These are phyloP conservation scores for Glaciozyma martinii DNA, from an alignment of 768 basidiomycete genomes.

Conservation along the genomic window DNA sequence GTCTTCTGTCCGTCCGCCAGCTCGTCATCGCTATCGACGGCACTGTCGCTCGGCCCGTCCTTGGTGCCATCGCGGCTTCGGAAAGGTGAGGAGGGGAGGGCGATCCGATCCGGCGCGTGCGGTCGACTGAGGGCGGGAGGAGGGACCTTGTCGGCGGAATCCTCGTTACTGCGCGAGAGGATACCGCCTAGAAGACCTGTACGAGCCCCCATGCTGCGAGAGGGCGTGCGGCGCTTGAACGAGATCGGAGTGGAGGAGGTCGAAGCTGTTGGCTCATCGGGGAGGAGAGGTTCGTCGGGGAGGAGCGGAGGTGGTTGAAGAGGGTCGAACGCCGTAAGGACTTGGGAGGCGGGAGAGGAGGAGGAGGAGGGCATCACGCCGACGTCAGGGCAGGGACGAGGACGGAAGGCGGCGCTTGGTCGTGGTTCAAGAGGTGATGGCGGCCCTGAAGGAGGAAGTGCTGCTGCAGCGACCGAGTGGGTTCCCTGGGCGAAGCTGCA, in stretches of 20 bases:
- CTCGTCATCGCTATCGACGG: background rate
- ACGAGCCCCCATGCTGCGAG: background rate
- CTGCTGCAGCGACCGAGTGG: no score
- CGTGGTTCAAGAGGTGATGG: no score
- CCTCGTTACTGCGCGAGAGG: background rate
- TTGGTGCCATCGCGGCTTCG: no score
- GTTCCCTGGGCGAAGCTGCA: no score
- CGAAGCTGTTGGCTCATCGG: background rate
- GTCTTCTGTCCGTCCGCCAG: background rate
- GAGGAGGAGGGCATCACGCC: no score
- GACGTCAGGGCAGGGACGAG: no score
- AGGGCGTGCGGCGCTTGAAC: constrained; percentile 2
- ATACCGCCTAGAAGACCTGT: background rate
- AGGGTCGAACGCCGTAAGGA: background rate
- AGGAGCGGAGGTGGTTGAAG: background rate
- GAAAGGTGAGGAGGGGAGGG: background rate
- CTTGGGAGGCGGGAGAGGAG: background rate
- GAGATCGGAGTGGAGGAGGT: background rate
- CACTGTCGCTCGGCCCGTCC: background rate
- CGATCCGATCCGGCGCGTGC: constrained; percentile 1
- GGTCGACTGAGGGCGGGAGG: background rate
- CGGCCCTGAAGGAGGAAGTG: no score
- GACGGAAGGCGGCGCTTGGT: no score
- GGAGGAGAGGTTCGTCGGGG: background rate
- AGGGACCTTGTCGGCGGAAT: background rate